Evolutionary conservation across 2,329 filamentous ascomycete species (phyloP).

Genomic region (Clonostachys byssicola): DNA sequence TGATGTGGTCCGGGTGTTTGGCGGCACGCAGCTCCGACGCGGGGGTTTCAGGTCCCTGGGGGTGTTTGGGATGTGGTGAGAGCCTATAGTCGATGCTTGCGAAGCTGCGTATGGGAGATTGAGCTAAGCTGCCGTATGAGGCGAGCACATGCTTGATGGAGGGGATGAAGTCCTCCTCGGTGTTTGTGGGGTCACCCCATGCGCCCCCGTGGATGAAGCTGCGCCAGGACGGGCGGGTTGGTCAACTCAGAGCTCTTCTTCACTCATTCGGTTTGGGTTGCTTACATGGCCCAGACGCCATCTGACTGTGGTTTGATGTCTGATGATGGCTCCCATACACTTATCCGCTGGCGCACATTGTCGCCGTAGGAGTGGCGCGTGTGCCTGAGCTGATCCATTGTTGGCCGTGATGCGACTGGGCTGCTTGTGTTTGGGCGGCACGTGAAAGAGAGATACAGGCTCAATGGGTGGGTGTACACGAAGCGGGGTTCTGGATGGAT

Average conservation of each 20-base stretch:
- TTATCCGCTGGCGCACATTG: slow-evolving; percentile 37
- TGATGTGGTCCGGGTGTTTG: slow-evolving; percentile 54
- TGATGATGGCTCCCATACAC: slow-evolving; percentile 26
- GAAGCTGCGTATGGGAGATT: slow-evolving; percentile 49
- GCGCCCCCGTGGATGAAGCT: slow-evolving; percentile 59
- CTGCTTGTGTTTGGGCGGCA: too few species aligned
- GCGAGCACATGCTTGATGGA: slow-evolving; percentile 35
- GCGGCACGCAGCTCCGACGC: slow-evolving; percentile 32
- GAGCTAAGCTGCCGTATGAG: slow-evolving; percentile 11
- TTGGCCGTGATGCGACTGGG: too few species aligned
- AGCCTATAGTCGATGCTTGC: slow-evolving; percentile 62
- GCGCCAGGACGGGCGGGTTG: background rate
- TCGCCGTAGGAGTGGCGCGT: slow-evolving; percentile 28
- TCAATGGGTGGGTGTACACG: too few species aligned
- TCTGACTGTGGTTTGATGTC: slow-evolving; percentile 4
- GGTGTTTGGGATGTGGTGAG: slow-evolving; percentile 42
- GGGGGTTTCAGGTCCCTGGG: slow-evolving; percentile 23
- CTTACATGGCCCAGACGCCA: slow-evolving; percentile 31
- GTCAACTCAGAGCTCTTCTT: background rate
- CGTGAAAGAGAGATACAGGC: too few species aligned
- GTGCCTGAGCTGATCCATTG: slow-evolving; percentile 14
- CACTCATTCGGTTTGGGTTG: background rate
- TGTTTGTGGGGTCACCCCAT: slow-evolving; percentile 55
- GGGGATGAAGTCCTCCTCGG: slow-evolving; percentile 37
- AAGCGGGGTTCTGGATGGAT: too few species aligned